phyloP scores from a whole-genome alignment of 345 rosid species.

The Hibiscus syriacus region DNA sequence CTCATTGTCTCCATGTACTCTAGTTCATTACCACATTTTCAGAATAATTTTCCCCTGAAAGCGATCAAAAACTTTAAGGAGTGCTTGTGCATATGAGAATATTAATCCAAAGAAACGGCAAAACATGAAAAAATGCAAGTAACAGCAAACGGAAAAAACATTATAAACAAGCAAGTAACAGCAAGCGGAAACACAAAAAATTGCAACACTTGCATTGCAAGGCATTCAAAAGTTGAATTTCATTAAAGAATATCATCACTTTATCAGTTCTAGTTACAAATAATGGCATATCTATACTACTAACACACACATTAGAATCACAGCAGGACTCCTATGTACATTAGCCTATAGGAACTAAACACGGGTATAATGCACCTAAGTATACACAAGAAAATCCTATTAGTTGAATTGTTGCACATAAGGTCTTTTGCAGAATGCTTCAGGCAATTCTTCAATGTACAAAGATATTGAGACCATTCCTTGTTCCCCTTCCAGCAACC shows the following conservation, averaged over 20 bases:
- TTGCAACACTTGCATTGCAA: slow-evolving; percentile 4
- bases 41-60: slow-evolving; percentile 43
- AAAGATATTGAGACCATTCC: slow-evolving; percentile 52
- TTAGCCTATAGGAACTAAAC: slow-evolving; percentile 16
- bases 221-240: background rate
- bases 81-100: slow-evolving; percentile 5
- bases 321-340: slow-evolving; percentile 15
- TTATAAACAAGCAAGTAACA: slow-evolving; percentile 4
- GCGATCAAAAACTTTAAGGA: slow-evolving; percentile 20
- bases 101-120: background rate
- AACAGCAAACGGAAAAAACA: background rate
- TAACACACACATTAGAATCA: background rate
- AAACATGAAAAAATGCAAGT: background rate
- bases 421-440: slow-evolving; percentile 35
- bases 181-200: background rate
- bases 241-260: slow-evolving; percentile 3
- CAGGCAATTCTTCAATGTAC: slow-evolving; percentile 45
- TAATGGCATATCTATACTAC: slow-evolving; percentile 2
- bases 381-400: slow-evolving; percentile 19
- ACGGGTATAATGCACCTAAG: slow-evolving; percentile 14
- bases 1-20: slow-evolving; percentile 18
- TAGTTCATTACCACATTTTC: slow-evolving; percentile 20
- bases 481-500: slow-evolving; percentile 49
- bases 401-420: slow-evolving; percentile 24
- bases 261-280: slow-evolving; percentile 7